These are phyloP conservation scores for Backusella circina DNA, from an alignment of 192 early-diverging fungal genomes.

Conservation along the genomic window DNA sequence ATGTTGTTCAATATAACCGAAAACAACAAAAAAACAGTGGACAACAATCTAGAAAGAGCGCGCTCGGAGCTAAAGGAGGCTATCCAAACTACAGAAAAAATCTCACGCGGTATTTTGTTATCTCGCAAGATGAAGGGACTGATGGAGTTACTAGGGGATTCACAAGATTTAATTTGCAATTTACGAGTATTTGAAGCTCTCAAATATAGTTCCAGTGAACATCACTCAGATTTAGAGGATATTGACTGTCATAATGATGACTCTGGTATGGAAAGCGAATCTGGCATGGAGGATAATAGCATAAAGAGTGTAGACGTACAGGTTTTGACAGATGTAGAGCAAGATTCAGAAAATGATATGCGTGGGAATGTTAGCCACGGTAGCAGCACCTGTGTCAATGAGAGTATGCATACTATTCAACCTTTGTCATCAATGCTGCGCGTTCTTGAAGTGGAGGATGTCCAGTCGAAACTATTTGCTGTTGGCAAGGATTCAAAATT, in stretches of 20 bases:
- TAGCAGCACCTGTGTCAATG: not conserved
- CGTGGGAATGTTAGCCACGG: not conserved
- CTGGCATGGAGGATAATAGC: not conserved
- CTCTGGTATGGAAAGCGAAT: not conserved
- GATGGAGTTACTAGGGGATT: constrained; percentile 7
- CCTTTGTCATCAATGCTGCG: constrained; percentile 9
- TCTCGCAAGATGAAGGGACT: constrained; percentile 15
- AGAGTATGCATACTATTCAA: not conserved
- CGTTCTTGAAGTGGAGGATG: constrained; percentile 4
- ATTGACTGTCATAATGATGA: not conserved
- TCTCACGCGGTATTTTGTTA: not conserved
- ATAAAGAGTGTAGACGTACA: not conserved
- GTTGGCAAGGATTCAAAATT: not conserved
- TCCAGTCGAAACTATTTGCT: not conserved
- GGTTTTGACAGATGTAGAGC: not conserved
- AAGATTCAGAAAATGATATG: not conserved
- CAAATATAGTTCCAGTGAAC: not conserved
- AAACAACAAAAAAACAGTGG: not conserved
- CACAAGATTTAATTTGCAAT: constrained; percentile 1
- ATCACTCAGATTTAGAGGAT: not conserved
- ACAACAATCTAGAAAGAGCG: not conserved
- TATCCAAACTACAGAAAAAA: not conserved
- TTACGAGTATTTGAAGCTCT: not conserved
- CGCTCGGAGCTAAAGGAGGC: constrained; percentile 11
- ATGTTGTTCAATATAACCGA: not conserved